Evolutionary conservation across 2,329 filamentous ascomycete genomes (phyloP).

Genomic region (Botrytis squamosa): DNA sequence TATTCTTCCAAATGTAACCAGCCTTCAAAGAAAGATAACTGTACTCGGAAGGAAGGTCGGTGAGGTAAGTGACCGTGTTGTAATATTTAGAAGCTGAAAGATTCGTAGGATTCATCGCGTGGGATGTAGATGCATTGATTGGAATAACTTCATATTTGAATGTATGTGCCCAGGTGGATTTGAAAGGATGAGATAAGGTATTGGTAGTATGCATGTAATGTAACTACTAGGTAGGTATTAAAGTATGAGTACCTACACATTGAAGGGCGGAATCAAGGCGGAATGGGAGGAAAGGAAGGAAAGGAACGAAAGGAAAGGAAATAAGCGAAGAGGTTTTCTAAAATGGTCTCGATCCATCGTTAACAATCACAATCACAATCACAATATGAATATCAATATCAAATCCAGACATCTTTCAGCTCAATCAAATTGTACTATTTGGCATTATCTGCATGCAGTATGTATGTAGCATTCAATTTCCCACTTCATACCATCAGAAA

Average conservation of each 20-base stretch:
- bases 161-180: background rate
- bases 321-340: background rate
- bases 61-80: background rate
- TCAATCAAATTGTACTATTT: background rate
- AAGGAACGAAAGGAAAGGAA: background rate
- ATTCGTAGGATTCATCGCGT: background rate
- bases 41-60: background rate
- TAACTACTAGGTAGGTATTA: background rate
- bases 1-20: background rate
- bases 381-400: background rate
- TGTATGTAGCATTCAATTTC: background rate
- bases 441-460: background rate
- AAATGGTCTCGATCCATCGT: background rate
- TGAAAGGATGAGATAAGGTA: background rate
- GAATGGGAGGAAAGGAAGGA: background rate
- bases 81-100: background rate
- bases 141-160: background rate
- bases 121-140: background rate
- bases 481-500: background rate
- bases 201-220: background rate
- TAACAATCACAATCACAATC: background rate
- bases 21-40: background rate
- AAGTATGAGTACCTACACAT: background rate
- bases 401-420: background rate
- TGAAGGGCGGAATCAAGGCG: background rate